Evolutionary conservation across 768 basidiomycete genomes (phyloP), one percentile per base, ranked within the genome.

Genomic region (Russula abietina): DNA sequence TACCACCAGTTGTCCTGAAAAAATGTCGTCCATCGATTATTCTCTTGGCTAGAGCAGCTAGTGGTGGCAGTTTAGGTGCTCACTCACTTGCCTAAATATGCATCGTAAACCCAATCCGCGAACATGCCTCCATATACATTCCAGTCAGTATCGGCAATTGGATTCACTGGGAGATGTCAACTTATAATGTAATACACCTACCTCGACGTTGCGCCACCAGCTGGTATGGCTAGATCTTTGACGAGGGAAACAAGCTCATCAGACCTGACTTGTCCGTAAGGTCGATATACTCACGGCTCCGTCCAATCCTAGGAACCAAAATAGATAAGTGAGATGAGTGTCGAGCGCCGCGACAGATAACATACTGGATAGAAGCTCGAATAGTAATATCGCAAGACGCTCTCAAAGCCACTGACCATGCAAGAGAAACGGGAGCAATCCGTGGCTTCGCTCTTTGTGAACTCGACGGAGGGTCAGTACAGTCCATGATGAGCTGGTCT

Each of bases 341-440:
- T 14, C 4, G 24, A 7, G 4, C 12, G 22, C n/a, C n/a, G n/a
- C n/a, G n/a, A n/a, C 19, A 0, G 7, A 11, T 6, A 17, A 62
- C 56, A 28, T 32, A 52, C 61, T 43, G 51, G 26, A 62, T 62
- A 11, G 56, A 57, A 2, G 61, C 32, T 17, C 32, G 55, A n/a
- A 62, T 43, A 19, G 26, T 28, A 4, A 57, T 28, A 11, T 62
- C 56, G 2, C 38, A 45, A 30, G 26, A 53, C 5, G 19, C 43
- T 58, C 61, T 52, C 36, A 48, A 26, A 4, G 61, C 61, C 8
- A 41, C 43, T 0, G 56, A 62, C 51, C 46, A 62, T 11, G n/a
- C 43, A 14, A 63, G 57, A 39, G 43, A 32, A n/a, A 32, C 28
- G 1, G 62, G 16, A 0, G 33, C 36, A 19, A 54, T n/a, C 12